These are phyloP conservation scores for Syncephalastrum sp. DNA, from an alignment of 371 early-diverging fungal species.

Conservation along the genomic window DNA sequence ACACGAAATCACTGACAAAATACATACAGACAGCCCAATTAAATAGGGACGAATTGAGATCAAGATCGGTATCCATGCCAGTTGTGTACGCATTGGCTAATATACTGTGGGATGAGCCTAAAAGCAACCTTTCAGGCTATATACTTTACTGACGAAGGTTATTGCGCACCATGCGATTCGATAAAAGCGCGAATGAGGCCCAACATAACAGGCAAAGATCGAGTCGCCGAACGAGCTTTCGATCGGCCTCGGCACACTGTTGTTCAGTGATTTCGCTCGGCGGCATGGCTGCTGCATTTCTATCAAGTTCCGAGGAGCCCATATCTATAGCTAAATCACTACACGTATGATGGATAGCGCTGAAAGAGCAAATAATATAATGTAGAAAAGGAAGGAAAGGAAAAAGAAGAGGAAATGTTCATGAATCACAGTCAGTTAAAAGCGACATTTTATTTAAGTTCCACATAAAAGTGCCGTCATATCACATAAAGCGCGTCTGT, in stretches of 20 bases:
- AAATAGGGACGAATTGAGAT: constrained; percentile 15
- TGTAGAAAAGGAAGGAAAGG: too few relatives aligned
- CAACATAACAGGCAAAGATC: constrained; percentile 1
- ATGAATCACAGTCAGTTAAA: too few relatives aligned
- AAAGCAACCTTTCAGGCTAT: too few relatives aligned
- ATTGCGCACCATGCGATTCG: constrained; percentile 8
- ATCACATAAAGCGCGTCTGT: too few relatives aligned
- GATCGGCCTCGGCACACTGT: too few relatives aligned
- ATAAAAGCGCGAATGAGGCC: constrained; percentile 7
- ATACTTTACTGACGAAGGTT: constrained; percentile 7
- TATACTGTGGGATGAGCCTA: background rate
- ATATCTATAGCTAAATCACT: background rate
- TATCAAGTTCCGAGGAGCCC: too few relatives aligned
- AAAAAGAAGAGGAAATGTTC: too few relatives aligned
- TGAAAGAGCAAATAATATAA: too few relatives aligned
- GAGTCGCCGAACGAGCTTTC: constrained; percentile 3
- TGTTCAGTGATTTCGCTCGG: background rate
- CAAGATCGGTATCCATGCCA: constrained; percentile 20
- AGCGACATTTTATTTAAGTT: too few relatives aligned
- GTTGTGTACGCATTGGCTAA: constrained; percentile 21
- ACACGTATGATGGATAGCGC: too few relatives aligned
- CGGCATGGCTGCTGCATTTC: too few relatives aligned
- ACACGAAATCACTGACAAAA: constrained; percentile 17
- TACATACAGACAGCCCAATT: constrained; percentile 19
- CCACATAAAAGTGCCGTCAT: too few relatives aligned